Evolutionary conservation across 2,329 filamentous ascomycete genomes (phyloP).

Genomic region (Dichotomopilus funicola): DNA sequence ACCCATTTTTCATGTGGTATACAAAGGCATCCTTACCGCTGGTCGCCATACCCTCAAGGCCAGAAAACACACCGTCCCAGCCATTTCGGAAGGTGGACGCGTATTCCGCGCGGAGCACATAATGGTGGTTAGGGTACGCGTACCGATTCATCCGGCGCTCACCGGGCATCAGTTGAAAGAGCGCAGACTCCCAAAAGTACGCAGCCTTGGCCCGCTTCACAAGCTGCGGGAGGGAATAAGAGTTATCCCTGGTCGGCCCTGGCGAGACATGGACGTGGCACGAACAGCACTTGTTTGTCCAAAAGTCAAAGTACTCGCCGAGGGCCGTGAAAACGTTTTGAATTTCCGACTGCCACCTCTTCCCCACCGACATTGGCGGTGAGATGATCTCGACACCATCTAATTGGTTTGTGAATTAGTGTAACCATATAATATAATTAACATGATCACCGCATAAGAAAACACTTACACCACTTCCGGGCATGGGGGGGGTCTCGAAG

Average conservation of each 20-base stretch:
- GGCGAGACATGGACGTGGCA: not conserved
- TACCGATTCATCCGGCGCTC: not conserved
- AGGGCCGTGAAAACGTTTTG: not conserved
- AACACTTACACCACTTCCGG: not conserved
- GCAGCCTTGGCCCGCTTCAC: not conserved
- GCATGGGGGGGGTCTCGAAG: not conserved
- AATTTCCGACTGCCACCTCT: not conserved
- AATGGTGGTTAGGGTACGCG: not conserved
- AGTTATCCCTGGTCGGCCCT: not conserved
- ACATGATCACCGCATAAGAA: too few species aligned
- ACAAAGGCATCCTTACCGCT: not conserved
- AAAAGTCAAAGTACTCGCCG: not conserved
- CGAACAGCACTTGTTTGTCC: not conserved
- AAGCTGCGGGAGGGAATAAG: not conserved
- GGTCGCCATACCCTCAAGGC: not conserved
- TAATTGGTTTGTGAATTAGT: not conserved
- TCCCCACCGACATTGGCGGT: not conserved
- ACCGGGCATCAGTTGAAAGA: not conserved
- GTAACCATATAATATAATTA: not conserved
- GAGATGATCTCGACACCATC: constrained; percentile 2
- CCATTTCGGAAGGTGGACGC: not conserved
- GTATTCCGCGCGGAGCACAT: not conserved
- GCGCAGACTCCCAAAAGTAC: not conserved
- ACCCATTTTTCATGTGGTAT: not conserved
- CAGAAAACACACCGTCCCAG: not conserved